phyloP scores from a whole-genome alignment of 169 alveolate genomes.

The Plasmodium gaboni region DNA sequence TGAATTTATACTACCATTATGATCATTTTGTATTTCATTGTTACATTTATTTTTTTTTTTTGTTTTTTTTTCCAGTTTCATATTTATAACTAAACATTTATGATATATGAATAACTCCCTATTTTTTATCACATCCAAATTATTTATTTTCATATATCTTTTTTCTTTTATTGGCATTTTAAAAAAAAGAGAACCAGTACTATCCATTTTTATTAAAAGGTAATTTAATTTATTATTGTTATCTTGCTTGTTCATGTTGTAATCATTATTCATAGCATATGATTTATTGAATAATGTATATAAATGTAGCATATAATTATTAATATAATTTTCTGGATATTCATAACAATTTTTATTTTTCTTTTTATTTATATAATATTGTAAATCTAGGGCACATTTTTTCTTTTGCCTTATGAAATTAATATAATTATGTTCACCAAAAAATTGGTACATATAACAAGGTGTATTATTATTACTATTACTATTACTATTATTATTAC shows the following conservation, averaged over 20 bases:
- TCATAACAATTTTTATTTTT: neutral
- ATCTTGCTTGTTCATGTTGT: neutral
- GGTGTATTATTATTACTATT: no score
- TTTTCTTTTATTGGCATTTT: conserved; percentile 37
- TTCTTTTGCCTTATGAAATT: conserved; percentile 1
- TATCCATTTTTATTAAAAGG: conserved; percentile 19
- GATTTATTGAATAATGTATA: conserved; percentile 1
- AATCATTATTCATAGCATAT: conserved; percentile 8
- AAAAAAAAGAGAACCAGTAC: conserved; percentile 61
- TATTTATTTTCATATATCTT: conserved; percentile 26
- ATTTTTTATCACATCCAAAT: conserved; percentile 9
- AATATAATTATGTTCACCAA: neutral
- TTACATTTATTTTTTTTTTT: neutral
- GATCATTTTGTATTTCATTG: neutral
- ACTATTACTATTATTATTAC: no score
- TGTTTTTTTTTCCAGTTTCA: conserved; percentile 6
- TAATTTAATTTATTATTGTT: neutral
- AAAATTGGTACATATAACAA: neutral
- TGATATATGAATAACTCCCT: conserved; percentile 16
- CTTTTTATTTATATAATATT: conserved; percentile 26
- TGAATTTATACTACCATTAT: neutral
- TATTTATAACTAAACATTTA: conserved; percentile 39
- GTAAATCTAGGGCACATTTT: conserved; percentile 33
- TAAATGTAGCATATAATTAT: conserved; percentile 25
- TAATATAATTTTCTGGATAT: conserved; percentile 9